Base-by-base conservation (phyloP, 352 stramenopile species). In the Blastocystis sp. region DNA sequence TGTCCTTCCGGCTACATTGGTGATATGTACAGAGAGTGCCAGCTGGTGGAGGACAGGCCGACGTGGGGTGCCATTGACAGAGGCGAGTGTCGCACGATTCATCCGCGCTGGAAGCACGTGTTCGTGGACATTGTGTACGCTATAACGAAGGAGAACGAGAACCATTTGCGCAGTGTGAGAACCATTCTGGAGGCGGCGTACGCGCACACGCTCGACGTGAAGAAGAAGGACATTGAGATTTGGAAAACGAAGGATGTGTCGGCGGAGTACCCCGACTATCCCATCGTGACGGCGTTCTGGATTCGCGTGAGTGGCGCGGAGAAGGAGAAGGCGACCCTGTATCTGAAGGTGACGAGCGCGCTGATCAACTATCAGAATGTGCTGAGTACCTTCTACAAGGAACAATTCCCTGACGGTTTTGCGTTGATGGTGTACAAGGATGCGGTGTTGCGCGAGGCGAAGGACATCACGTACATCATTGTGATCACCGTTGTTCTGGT, bases 1-100 rank as follows among this genome's bases (percentile, higher is more conserved):
- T 84, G 74, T 38, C 48, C 74, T 84, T 38, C 62, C 3, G 62
- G 62, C 3, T 48, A 43, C 19, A 71, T 84, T 84, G 74, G 74
- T 71, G 62, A 84, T n/a, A 43, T 48, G 41, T 69, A 4, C 48
- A 38, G 74, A n/a, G 3, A 70, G 2, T 84, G 74, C 38, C 11
- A 23, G 17, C 21, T 43, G 38, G 28, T 19, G 19, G 11, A 78
- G 21, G 28, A 64, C 19, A 62, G 28, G 17, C 74, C 74, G 23
- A 34, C n/a, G 21, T 84, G 74, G 74, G 62, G 34, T 78, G 28
- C 2, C 2, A 40, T 56, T 14, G 74, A 84, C 64, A 40, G n/a
- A 19, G 43, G n/a, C 53, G 21, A 77, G 2, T 77, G 66, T 41
- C 19, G 34, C 14, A 60, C 66, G 2, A 38, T 34, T 34, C 19